Percentiles rank a stretch among this genome's conserved stretches.
phyloP scores from a whole-genome alignment of 768 basidiomycete genomes.

The Candolleomyces eurysporus region DNA sequence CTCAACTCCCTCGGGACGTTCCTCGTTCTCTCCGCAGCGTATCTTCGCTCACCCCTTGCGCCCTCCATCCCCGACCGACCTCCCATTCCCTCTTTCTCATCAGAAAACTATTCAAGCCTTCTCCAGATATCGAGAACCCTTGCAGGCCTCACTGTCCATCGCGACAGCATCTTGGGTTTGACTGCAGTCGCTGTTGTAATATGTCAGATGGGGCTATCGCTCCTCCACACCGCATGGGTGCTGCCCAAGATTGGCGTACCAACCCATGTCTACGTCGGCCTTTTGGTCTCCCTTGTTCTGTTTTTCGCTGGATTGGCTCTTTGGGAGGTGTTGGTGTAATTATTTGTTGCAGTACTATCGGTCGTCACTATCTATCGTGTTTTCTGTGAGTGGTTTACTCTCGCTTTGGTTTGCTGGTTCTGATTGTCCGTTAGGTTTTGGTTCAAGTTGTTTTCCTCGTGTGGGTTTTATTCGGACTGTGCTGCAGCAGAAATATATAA shows the following conservation, averaged over 20 bases:
- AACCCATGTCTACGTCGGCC: slow-evolving; percentile 67
- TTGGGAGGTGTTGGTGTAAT: slow-evolving; percentile 58
- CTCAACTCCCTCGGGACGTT: slow-evolving; percentile 67
- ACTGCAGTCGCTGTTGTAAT: slow-evolving; percentile 43
- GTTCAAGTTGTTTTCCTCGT: too few species aligned
- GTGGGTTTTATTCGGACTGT: too few species aligned
- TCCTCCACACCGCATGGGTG: slow-evolving; percentile 65
- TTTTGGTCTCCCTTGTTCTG: slow-evolving; percentile 62
- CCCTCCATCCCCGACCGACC: slow-evolving; percentile 9
- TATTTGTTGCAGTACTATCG: not conserved
- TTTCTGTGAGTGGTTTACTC: not conserved
- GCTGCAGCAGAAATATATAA: too few species aligned
- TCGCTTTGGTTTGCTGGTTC: not conserved
- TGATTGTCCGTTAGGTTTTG: too few species aligned
- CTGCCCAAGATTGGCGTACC: slow-evolving; percentile 76
- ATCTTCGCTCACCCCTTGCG: slow-evolving; percentile 55
- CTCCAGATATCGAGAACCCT: not conserved
- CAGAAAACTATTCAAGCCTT: not conserved
- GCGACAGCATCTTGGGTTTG: slow-evolving; percentile 34
- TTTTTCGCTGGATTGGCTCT: slow-evolving; percentile 72
- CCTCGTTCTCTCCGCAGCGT: slow-evolving; percentile 59
- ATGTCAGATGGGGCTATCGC: slow-evolving; percentile 53
- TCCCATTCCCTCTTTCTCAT: slow-evolving; percentile 9
- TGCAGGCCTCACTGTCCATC: not conserved
- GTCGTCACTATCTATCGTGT: not conserved